Percentiles rank a stretch among this genome's conserved stretches.
These are phyloP conservation scores for Lachnellula hyalina DNA, from an alignment of 2,329 filamentous ascomycete genomes.

Conservation along the genomic window DNA sequence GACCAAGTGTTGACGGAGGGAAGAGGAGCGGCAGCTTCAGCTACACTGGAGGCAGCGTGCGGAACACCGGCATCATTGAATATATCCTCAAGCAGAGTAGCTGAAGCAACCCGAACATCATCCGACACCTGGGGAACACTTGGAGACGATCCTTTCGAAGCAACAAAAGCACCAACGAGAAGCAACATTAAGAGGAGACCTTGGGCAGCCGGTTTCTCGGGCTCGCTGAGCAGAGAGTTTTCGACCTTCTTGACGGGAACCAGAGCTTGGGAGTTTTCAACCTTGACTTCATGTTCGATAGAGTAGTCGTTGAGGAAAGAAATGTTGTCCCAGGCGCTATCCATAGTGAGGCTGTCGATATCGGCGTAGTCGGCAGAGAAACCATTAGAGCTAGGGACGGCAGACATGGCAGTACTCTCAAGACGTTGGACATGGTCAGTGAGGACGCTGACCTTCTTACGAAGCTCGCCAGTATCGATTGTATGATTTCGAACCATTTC, in stretches of 20 bases:
- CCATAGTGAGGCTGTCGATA: slow-evolving; percentile 81
- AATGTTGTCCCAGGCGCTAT: slow-evolving; percentile 76
- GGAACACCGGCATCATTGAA: slow-evolving; percentile 71
- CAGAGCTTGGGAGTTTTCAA: slow-evolving; percentile 41
- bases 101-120: slow-evolving; percentile 72
- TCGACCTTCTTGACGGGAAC: slow-evolving; percentile 51
- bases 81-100: slow-evolving; percentile 72
- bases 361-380: slow-evolving; percentile 70
- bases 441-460: slow-evolving; percentile 85
- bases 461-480: slow-evolving; percentile 81
- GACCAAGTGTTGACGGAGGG: slow-evolving; percentile 48
- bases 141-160: slow-evolving; percentile 73
- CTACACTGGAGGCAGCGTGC: slow-evolving; percentile 37
- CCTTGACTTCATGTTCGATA: slow-evolving; percentile 57
- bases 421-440: slow-evolving; percentile 66
- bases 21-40: slow-evolving; percentile 41
- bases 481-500: slow-evolving; percentile 86
- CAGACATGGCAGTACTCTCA: slow-evolving; percentile 54
- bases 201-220: slow-evolving; percentile 65
- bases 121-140: slow-evolving; percentile 74
- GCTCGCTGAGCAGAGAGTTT: slow-evolving; percentile 40
- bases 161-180: slow-evolving; percentile 91
- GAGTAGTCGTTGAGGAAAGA: slow-evolving; percentile 69
- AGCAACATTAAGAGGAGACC: slow-evolving; percentile 92
- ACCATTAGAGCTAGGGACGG: slow-evolving; percentile 51